These are phyloP conservation scores for Fusarium sp. DNA, from an alignment of 2,329 filamentous ascomycete genomes.

Conservation along the genomic window DNA sequence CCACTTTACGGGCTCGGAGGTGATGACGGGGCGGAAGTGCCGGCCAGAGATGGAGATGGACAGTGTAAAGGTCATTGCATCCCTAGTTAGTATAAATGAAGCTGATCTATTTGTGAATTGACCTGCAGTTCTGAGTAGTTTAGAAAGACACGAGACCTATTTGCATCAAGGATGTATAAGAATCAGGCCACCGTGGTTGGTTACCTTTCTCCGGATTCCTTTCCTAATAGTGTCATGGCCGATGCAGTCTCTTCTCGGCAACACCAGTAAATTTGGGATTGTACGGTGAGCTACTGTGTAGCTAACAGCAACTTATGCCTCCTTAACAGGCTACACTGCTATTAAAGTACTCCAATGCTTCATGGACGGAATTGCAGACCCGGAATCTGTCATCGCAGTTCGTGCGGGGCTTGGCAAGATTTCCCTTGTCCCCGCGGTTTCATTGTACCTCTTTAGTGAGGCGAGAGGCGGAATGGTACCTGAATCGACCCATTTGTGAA, in stretches of 20 bases:
- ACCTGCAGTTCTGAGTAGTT: accelerated
- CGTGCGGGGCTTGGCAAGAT: constrained; percentile 20
- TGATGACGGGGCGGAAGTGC: not conserved
- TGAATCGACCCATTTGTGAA: constrained; percentile 12
- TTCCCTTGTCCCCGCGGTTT: constrained; percentile 27
- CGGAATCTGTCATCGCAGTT: constrained; percentile 2
- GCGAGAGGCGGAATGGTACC: constrained; percentile 12
- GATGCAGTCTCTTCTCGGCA: constrained; percentile 39
- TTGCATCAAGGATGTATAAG: not conserved
- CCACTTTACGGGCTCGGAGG: constrained; percentile 25
- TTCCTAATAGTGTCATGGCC: constrained; percentile 28
- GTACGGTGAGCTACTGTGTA: not conserved
- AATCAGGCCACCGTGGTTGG: constrained; percentile 35
- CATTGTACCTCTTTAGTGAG: constrained; percentile 13
- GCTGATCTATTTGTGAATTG: not conserved
- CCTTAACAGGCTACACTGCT: too few relatives aligned
- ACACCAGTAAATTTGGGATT: constrained; percentile 29
- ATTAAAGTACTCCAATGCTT: not conserved
- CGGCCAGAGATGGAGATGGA: not conserved
- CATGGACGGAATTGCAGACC: constrained; percentile 19
- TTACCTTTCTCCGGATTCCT: constrained; percentile 12
- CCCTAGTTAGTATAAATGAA: not conserved
- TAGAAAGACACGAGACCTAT: not conserved
- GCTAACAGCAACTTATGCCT: not conserved
- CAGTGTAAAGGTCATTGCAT: not conserved